phyloP scores from a whole-genome alignment of 2,329 filamentous ascomycete species.

The Sporothrix protearum region DNA sequence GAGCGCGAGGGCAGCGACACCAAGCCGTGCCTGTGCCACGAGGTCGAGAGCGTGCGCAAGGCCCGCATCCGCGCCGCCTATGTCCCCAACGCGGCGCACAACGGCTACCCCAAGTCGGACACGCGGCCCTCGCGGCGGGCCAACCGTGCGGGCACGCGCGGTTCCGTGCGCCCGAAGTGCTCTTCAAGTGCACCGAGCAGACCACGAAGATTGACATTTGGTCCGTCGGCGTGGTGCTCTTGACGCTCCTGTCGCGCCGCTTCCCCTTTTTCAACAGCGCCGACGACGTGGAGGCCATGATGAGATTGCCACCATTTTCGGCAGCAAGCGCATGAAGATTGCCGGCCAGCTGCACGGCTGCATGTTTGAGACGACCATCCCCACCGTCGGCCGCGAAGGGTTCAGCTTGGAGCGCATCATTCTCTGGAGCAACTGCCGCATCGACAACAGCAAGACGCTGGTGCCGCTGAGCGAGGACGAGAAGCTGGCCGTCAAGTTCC shows the following conservation, averaged over 20 bases:
- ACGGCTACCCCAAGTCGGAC: slow-evolving; percentile 84
- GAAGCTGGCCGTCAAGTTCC: slow-evolving; percentile 67
- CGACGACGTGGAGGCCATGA: slow-evolving; percentile 96
- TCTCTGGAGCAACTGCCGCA: slow-evolving; percentile 84
- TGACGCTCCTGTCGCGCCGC: slow-evolving; percentile 87
- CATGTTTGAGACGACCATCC: slow-evolving; percentile 88
- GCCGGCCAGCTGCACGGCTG: slow-evolving; percentile 83
- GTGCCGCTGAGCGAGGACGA: slow-evolving; percentile 60
- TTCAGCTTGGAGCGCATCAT: slow-evolving; percentile 92
- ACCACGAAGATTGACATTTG: slow-evolving; percentile 94
- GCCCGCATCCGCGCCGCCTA: slow-evolving; percentile 56
- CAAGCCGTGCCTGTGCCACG: slow-evolving; percentile 78
- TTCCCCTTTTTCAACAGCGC: slow-evolving; percentile 99
- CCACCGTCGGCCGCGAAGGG: slow-evolving; percentile 79
- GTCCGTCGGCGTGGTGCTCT: slow-evolving; percentile 92
- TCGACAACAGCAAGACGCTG: slow-evolving; percentile 43
- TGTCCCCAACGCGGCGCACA: slow-evolving; percentile 46
- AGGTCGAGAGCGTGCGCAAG: slow-evolving; percentile 60
- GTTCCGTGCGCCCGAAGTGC: slow-evolving; percentile 95
- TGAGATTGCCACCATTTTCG: slow-evolving; percentile 95
- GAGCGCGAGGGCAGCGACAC: slow-evolving; percentile 75
- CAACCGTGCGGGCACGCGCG: slow-evolving; percentile 90
- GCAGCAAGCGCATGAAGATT: slow-evolving; percentile 74
- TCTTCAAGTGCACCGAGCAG: slow-evolving; percentile 95
- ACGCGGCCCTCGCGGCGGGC: slow-evolving; percentile 82